These are phyloP conservation scores for Camellia granthamiana DNA, from an alignment of 148 eudicot species.

Conservation along the genomic window DNA sequence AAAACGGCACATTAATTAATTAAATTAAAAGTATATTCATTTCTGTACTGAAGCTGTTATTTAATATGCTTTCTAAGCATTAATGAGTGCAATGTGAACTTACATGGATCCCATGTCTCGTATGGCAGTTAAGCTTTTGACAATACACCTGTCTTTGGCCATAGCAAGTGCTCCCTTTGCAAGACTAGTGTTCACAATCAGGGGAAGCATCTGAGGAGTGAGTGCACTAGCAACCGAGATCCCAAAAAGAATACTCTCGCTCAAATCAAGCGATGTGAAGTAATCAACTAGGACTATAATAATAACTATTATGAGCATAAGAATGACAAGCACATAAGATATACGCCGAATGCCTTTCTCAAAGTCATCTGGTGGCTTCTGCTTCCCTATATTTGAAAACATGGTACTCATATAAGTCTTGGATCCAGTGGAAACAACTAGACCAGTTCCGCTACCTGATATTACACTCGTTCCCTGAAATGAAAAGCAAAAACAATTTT, in stretches of 20 bases:
- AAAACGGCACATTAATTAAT: neutral
- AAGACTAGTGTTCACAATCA: slow-evolving; percentile 43
- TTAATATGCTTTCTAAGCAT: neutral
- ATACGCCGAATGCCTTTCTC: slow-evolving; percentile 41
- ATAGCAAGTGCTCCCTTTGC: slow-evolving; percentile 56
- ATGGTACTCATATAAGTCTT: slow-evolving; percentile 57
- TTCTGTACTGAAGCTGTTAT: neutral
- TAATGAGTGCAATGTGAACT: slow-evolving; percentile 14
- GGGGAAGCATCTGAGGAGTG: slow-evolving; percentile 60
- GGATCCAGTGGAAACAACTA: slow-evolving; percentile 47
- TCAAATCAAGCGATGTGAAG: slow-evolving; percentile 26
- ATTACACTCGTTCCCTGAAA: slow-evolving; percentile 51
- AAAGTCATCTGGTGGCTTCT: slow-evolving; percentile 41
- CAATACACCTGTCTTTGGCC: slow-evolving; percentile 50
- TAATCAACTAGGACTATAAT: slow-evolving; percentile 36
- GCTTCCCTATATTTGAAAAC: slow-evolving; percentile 42
- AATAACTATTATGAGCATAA: slow-evolving; percentile 36
- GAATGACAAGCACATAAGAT: slow-evolving; percentile 40
- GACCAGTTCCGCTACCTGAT: slow-evolving; percentile 47
- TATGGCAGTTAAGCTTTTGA: slow-evolving; percentile 45
- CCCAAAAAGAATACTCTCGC: slow-evolving; percentile 44
- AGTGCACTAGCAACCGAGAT: slow-evolving; percentile 54
- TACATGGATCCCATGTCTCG: slow-evolving; percentile 59
- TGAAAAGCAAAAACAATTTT: neutral
- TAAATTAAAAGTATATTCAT: neutral